Conservation (phyloP, 75 land plant genomes). For the Sequoiadendron giganteum region DNA sequence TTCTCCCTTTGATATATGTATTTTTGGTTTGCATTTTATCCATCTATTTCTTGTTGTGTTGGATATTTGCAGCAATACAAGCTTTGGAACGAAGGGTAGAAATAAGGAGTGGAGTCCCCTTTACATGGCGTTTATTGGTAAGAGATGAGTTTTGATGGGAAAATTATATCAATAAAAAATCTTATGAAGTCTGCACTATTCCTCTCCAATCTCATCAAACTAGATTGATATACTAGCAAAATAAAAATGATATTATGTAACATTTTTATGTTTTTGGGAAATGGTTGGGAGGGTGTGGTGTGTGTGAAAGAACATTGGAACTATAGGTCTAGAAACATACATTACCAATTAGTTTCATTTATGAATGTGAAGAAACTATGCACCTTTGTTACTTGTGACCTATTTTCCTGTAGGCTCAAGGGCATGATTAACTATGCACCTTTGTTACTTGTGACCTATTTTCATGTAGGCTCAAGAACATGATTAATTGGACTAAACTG, state of each 20-base stretch:
- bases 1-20: not conserved
- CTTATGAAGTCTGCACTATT: not conserved
- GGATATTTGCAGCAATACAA: conserved; percentile 41
- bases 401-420: too few species aligned
- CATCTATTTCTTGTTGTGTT: not conserved
- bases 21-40: not conserved
- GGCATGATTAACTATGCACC: too few species aligned
- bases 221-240: not conserved
- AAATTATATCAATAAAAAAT: not conserved
- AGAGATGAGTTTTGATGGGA: not conserved
- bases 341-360: not conserved
- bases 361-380: not conserved
- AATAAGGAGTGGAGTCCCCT: conserved; percentile 50
- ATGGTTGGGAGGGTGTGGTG: not conserved
- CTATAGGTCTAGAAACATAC: not conserved
- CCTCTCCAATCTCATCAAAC: not conserved
- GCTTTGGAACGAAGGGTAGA: conserved; percentile 30
- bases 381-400: too few species aligned
- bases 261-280: not conserved
- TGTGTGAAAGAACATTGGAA: not conserved
- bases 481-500: too few species aligned
- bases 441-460: too few species aligned
- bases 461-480: too few species aligned
- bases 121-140: conserved; percentile 68
- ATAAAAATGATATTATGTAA: not conserved